Evolutionary conservation across 768 basidiomycete genomes (phyloP), one percentile per base, ranked within the genome.

Genomic region (Wakefieldia striispora): DNA sequence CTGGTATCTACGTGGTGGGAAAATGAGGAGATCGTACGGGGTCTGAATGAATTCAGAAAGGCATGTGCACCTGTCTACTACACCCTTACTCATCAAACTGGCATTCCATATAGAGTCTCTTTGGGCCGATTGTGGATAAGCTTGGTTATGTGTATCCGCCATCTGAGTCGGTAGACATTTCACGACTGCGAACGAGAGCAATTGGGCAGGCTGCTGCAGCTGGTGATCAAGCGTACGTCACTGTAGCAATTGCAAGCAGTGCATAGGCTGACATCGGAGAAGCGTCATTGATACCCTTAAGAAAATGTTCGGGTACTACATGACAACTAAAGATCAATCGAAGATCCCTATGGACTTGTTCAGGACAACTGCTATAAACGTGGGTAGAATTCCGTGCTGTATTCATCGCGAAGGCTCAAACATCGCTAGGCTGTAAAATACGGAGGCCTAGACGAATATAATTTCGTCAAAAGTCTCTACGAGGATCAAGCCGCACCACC

Each of bases 1-100:
- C 67, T 97, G 26, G 64, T 73, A 10, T 77, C 75, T 7, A 79
- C 82, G 3, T 97, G 92, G 88, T 97, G 91, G 88, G 93, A 95
- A 67, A 72, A 91, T 60, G 72, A 68, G 29, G 75, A 71, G 24
- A 72, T 76, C 56, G 74, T 71, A 31, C 76, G 75, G 33, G 72
- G 75, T 40, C 61, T 95, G 41, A 74, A 88, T 50, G 76, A 70
- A 10, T 80, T 91, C 67, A 74, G 80, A 50, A 70, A 75, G 60
- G 88, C 86, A 63, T 47, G 79, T 65, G 9, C 10, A 19, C 35
- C n/a, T 33, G 48, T 51, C 21, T 23, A 43, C 29, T 11, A 48
- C 12, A 23, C 29, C 23, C 36, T 17, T 40, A 21, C 4, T 50
- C n/a, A 45, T 26, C 35, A 20, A 36, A 38, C 38, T 47, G 6